These are phyloP conservation scores for Verbena officinalis DNA, from an alignment of 257 asterid genomes.

Conservation along the genomic window DNA sequence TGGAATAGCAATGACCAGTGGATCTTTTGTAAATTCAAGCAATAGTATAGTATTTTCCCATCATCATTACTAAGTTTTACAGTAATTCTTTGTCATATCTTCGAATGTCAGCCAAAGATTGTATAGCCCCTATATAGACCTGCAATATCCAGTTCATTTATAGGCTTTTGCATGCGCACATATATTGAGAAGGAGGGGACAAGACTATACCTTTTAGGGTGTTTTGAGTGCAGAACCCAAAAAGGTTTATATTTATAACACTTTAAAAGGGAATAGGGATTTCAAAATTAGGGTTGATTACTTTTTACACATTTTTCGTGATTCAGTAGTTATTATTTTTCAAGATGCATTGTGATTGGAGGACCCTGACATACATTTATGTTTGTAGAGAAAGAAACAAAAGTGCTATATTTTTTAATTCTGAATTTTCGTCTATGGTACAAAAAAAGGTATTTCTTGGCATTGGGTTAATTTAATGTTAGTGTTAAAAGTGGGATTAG, in stretches of 20 bases:
- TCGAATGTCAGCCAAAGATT: constrained; percentile 56
- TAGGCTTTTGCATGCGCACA: constrained; percentile 41
- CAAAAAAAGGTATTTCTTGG: constrained; percentile 17
- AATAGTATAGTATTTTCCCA: constrained; percentile 24
- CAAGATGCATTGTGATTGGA: not conserved
- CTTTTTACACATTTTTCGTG: not conserved
- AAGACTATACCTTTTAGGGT: constrained; percentile 11
- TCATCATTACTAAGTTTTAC: constrained; percentile 32
- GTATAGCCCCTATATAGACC: constrained; percentile 43
- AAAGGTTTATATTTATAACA: constrained; percentile 14
- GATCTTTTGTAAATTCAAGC: constrained; percentile 39
- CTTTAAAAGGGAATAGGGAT: constrained; percentile 1
- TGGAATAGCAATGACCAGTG: constrained; percentile 44
- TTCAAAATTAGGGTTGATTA: not conserved
- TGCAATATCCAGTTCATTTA: constrained; percentile 48
- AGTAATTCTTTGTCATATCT: constrained; percentile 49
- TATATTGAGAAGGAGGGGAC: constrained; percentile 25
- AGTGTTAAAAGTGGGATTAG: not conserved
- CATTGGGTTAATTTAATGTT: not conserved
- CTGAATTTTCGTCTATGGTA: not conserved
- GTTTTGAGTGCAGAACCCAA: constrained; percentile 21
- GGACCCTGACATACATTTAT: not conserved
- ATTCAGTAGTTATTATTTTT: not conserved
- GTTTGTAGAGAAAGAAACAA: not conserved
- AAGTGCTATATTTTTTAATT: not conserved